Evolutionary conservation across 352 stramenopile species (phyloP).

Genomic region (Aphanomyces astaci): DNA sequence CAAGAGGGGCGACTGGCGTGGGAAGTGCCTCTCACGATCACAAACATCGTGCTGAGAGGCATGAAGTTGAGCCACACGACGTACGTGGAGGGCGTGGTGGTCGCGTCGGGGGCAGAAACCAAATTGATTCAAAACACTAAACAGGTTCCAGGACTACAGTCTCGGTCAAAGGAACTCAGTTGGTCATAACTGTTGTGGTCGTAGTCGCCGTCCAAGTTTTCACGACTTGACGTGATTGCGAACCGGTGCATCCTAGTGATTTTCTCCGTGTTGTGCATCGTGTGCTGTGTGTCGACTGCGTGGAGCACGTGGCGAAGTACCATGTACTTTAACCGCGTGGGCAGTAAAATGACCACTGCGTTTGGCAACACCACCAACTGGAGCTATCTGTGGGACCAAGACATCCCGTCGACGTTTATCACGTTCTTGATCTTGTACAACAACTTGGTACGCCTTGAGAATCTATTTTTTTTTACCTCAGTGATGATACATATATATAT

Average conservation of each 20-base stretch:
- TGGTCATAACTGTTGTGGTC: too few relatives aligned
- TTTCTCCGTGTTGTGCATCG: constrained; percentile 58
- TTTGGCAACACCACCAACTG: not conserved
- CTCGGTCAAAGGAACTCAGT: not conserved
- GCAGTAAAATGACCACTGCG: constrained; percentile 15
- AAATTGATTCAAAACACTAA: constrained; percentile 84
- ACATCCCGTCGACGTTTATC: constrained; percentile 26
- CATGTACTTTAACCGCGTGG: constrained; percentile 29
- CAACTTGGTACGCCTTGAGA: constrained; percentile 60
- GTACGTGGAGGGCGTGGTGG: constrained; percentile 68
- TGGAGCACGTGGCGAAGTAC: constrained; percentile 16
- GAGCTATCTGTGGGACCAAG: constrained; percentile 8
- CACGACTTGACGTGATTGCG: constrained; percentile 58
- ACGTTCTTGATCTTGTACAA: constrained; percentile 85
- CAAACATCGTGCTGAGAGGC: constrained; percentile 69
- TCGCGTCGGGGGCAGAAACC: constrained; percentile 67
- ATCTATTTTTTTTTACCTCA: too few relatives aligned
- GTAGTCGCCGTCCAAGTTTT: constrained; percentile 71
- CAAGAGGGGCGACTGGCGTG: constrained; percentile 31
- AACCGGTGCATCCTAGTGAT: constrained; percentile 83
- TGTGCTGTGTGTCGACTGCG: constrained; percentile 21
- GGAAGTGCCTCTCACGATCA: constrained; percentile 66
- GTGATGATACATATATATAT: too few relatives aligned
- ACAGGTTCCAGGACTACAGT: constrained; percentile 31
- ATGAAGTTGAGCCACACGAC: constrained; percentile 84